phyloP scores from a whole-genome alignment of 257 asterid species.

The Ballota nigra region DNA sequence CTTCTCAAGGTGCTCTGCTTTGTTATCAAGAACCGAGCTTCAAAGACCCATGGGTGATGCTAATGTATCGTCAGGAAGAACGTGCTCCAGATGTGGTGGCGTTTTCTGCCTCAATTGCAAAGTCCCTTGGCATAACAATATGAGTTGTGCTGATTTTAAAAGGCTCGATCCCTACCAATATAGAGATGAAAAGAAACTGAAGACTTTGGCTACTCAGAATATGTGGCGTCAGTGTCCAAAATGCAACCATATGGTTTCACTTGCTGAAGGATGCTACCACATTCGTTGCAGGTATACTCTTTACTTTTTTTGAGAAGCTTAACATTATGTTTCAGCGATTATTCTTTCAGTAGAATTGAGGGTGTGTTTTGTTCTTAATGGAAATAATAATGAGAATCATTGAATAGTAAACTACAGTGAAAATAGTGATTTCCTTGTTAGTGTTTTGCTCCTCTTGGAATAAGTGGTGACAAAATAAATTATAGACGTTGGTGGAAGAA shows the following conservation, averaged over 20 bases:
- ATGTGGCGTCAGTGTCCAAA: conserved; percentile 60
- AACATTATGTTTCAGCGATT: background rate
- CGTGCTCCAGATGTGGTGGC: conserved; percentile 48
- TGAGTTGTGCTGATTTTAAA: conserved; percentile 39
- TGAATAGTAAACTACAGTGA: too few species aligned
- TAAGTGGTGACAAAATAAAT: too few species aligned
- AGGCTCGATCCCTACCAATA: conserved; percentile 28
- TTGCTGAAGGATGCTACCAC: conserved; percentile 67
- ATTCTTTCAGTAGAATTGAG: background rate
- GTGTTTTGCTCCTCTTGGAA: too few species aligned
- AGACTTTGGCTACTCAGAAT: conserved; percentile 42
- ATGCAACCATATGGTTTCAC: conserved; percentile 60
- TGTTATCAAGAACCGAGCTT: conserved; percentile 45
- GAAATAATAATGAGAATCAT: too few species aligned
- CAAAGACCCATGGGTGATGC: conserved; percentile 9
- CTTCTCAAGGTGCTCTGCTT: conserved; percentile 46
- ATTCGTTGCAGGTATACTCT: conserved; percentile 58
- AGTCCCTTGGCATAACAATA: conserved; percentile 57
- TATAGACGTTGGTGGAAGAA: too few species aligned
- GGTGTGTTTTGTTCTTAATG: too few species aligned
- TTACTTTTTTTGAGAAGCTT: background rate
- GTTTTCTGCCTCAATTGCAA: conserved; percentile 51
- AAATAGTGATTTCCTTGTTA: too few species aligned
- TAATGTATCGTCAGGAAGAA: conserved; percentile 25
- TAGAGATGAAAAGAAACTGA: conserved; percentile 48